Evolutionary conservation across 176 grass and related monocot species (phyloP).

Genomic region (Urochloa ruziziensis): DNA sequence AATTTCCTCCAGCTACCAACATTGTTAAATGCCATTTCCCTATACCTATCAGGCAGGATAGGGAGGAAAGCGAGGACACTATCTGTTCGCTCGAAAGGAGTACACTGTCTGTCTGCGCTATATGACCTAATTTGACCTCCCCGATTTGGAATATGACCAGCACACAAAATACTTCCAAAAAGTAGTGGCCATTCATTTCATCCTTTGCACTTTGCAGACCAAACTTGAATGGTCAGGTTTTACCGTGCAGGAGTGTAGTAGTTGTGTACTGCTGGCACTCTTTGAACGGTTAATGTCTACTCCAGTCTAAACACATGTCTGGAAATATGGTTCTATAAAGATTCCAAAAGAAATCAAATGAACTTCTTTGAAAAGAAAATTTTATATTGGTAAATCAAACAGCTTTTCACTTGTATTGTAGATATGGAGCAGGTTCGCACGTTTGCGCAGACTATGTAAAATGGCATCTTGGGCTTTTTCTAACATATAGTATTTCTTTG

Average conservation of each 20-base stretch:
- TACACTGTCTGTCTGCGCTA: not conserved
- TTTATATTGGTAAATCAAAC: not conserved
- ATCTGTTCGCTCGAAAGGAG: no score
- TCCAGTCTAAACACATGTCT: not conserved
- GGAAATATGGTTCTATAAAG: not conserved
- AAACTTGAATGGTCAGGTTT: not conserved
- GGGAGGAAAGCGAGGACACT: not conserved
- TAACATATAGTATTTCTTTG: not conserved
- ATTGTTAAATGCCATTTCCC: not conserved
- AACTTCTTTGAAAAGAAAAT: not conserved
- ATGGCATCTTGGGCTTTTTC: not conserved
- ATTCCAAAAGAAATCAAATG: not conserved
- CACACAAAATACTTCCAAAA: constrained; percentile 9
- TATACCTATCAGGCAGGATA: not conserved
- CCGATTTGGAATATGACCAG: not conserved
- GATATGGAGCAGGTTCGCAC: not conserved
- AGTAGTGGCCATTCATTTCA: not conserved
- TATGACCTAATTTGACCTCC: constrained; percentile 22
- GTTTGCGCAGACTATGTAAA: not conserved
- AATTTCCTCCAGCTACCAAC: not conserved
- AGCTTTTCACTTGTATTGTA: no score
- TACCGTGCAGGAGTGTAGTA: not conserved
- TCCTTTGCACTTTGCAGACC: not conserved
- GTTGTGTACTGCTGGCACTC: no score
- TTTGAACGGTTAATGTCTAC: not conserved